Evolutionary conservation across 2,329 filamentous ascomycete genomes (phyloP).

Genomic region (Malbranchea zuffiana): DNA sequence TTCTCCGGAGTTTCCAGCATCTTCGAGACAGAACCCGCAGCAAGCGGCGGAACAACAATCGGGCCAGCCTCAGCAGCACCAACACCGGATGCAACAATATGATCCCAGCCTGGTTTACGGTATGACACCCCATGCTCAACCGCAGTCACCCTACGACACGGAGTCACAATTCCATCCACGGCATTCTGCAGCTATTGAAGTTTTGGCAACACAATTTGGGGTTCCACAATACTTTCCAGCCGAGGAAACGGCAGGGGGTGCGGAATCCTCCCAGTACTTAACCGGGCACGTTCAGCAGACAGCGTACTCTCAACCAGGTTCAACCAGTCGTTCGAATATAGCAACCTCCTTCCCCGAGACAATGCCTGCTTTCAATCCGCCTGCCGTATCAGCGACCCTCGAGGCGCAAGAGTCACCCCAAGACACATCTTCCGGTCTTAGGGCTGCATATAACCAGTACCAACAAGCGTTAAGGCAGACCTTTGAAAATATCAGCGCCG

Average conservation of each 20-base stretch:
- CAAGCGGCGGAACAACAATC: constrained; percentile 18
- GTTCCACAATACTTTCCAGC: constrained; percentile 64
- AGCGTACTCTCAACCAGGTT: constrained; percentile 51
- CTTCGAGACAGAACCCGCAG: constrained; percentile 20
- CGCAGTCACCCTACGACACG: constrained; percentile 59
- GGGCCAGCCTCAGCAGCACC: constrained; percentile 35
- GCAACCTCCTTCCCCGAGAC: constrained; percentile 42
- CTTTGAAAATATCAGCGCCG: constrained; percentile 59
- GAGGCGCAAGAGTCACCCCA: constrained; percentile 23
- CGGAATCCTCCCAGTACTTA: constrained; percentile 53
- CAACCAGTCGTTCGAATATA: constrained; percentile 42
- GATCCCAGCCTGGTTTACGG: constrained; percentile 67
- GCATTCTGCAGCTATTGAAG: constrained; percentile 67
- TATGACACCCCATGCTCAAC: constrained; percentile 52
- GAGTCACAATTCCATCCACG: constrained; percentile 64
- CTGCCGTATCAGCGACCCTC: constrained; percentile 29
- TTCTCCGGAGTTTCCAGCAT: constrained; percentile 51
- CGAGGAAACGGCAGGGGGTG: constrained; percentile 53
- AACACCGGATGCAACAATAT: constrained; percentile 42
- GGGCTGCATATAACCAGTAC: constrained; percentile 58
- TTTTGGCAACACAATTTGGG: constrained; percentile 57
- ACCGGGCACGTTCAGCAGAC: constrained; percentile 51
- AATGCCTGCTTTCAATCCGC: constrained; percentile 40
- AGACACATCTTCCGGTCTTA: constrained; percentile 40
- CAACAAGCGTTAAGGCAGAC: constrained; percentile 48